phyloP scores from a whole-genome alignment of 2,329 filamentous ascomycete genomes.

The Neonectria faginata region DNA sequence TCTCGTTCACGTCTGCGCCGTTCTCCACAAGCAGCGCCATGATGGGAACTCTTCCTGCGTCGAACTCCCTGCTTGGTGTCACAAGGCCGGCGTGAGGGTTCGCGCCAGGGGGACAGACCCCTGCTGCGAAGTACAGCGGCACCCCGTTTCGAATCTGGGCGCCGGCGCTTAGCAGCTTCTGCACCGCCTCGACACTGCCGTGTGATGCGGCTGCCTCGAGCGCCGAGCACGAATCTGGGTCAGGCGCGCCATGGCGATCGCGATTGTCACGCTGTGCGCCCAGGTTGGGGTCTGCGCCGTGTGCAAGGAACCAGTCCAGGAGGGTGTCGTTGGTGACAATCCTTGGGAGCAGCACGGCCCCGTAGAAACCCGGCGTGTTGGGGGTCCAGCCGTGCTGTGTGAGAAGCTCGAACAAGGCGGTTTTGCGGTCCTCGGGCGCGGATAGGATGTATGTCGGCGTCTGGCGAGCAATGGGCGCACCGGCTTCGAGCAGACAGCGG shows the following conservation, averaged over 20 bases:
- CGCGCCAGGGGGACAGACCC: constrained; percentile 6
- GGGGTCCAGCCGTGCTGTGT: constrained; percentile 29
- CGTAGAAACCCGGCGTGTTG: constrained; percentile 31
- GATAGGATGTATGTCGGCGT: constrained; percentile 22
- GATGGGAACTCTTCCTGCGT: constrained; percentile 26
- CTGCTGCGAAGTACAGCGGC: constrained; percentile 35
- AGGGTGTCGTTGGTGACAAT: constrained; percentile 26
- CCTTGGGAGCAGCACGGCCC: constrained; percentile 25
- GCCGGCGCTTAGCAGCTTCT: constrained; percentile 32
- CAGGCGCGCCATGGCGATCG: constrained; percentile 28
- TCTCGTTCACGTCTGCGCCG: constrained; percentile 34
- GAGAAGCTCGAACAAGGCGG: constrained; percentile 30
- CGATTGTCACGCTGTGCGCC: constrained; percentile 25
- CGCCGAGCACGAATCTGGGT: constrained; percentile 26
- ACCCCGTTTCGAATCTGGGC: constrained; percentile 30
- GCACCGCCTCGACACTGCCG: constrained; percentile 18
- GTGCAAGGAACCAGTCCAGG: constrained; percentile 37
- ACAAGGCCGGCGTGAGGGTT: constrained; percentile 9
- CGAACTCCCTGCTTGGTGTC: constrained; percentile 21
- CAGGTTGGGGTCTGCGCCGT: constrained; percentile 38
- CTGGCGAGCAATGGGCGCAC: constrained; percentile 29
- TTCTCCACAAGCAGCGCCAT: constrained; percentile 32
- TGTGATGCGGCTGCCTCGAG: constrained; percentile 28
- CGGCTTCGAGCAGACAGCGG: constrained; percentile 22
- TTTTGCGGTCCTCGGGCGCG: constrained; percentile 16